phyloP scores from a whole-genome alignment of 345 rosid genomes.

The Aquilaria yunnanensis region DNA sequence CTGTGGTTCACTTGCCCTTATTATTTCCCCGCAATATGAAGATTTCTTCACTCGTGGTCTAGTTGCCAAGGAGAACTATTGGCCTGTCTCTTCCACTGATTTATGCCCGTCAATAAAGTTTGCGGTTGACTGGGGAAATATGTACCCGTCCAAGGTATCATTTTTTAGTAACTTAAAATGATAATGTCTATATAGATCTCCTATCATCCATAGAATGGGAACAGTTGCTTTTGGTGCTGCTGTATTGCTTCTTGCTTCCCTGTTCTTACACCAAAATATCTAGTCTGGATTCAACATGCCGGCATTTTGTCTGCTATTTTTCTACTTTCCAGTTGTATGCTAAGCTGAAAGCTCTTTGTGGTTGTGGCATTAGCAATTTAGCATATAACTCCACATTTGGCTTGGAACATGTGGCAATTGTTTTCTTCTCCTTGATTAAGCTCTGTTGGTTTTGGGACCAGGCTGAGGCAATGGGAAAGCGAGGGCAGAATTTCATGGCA shows the following conservation, averaged over 20 bases:
- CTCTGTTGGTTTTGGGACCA: conserved; percentile 18
- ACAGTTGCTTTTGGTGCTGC: neutral
- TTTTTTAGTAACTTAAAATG: neutral
- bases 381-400: too few relatives aligned
- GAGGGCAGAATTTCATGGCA: conserved; percentile 74
- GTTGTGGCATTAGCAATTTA: too few relatives aligned
- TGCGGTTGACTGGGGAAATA: conserved; percentile 89
- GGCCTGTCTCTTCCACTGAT: conserved; percentile 67
- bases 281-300: too few relatives aligned
- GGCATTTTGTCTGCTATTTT: too few relatives aligned
- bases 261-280: neutral
- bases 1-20: conserved; percentile 72
- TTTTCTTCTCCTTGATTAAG: too few relatives aligned
- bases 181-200: neutral
- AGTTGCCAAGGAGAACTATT: conserved; percentile 57
- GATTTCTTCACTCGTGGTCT: conserved; percentile 91
- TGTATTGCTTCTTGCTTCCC: neutral
- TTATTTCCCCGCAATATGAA: conserved; percentile 74
- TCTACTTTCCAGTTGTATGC: too few relatives aligned
- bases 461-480: conserved; percentile 73
- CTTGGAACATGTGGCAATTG: too few relatives aligned
- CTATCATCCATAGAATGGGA: neutral
- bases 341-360: too few relatives aligned
- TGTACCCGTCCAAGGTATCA: conserved; percentile 52
- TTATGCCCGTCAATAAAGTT: conserved; percentile 62